These are phyloP conservation scores for Dictyostelium firmibasis DNA, from an alignment of 78 protist genomes.

Conservation along the genomic window DNA sequence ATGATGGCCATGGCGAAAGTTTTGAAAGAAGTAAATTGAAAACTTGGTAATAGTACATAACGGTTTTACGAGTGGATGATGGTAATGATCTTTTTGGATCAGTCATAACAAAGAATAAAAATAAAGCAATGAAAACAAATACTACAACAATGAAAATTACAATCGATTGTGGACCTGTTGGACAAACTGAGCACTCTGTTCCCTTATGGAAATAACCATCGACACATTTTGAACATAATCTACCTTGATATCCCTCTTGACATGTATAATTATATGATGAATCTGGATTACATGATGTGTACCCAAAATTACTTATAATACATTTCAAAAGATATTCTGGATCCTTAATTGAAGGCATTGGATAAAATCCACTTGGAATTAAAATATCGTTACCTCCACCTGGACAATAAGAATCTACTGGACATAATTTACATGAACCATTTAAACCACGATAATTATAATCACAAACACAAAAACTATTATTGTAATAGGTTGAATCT, in stretches of 20 bases:
- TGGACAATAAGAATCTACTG: conserved; percentile 25
- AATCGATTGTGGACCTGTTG: conserved; percentile 9
- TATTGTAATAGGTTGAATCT: conserved; percentile 44
- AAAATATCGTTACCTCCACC: conserved; percentile 41
- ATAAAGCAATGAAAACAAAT: conserved; percentile 7
- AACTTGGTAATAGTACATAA: conserved; percentile 54
- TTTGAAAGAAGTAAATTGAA: conserved; percentile 29
- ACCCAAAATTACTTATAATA: conserved; percentile 19
- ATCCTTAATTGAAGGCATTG: conserved; percentile 18
- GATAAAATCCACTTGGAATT: conserved; percentile 42
- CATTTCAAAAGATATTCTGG: conserved; percentile 26
- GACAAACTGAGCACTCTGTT: conserved; percentile 39
- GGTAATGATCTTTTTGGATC: conserved; percentile 72
- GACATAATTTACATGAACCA: conserved; percentile 42
- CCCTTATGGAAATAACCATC: conserved; percentile 35
- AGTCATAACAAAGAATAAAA: conserved; percentile 38
- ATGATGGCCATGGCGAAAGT: conserved; percentile 37
- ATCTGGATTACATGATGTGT: conserved; percentile 62
- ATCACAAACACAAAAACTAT: conserved; percentile 28
- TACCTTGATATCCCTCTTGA: conserved; percentile 17
- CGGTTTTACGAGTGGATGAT: conserved; percentile 46
- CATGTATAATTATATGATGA: not conserved
- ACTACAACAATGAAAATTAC: conserved; percentile 32
- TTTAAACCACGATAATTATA: conserved; percentile 5
- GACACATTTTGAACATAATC: conserved; percentile 43